Conservation (phyloP, 2,329 filamentous ascomycete species). For the Paecilomyces formosus region DNA sequence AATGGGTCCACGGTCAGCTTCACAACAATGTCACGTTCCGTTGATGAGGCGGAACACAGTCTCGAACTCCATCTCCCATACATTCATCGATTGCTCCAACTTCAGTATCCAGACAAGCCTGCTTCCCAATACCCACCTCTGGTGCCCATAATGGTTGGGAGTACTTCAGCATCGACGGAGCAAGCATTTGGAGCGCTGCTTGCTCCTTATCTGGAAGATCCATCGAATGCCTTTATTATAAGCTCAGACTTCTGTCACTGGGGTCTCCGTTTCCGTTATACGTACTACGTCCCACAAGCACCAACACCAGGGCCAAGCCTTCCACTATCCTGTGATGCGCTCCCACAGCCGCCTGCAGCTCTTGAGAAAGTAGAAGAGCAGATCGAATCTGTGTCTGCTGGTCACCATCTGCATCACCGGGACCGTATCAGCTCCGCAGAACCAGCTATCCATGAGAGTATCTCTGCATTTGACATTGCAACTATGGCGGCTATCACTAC, state of each 20-base stretch:
- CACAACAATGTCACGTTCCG: constrained; percentile 51
- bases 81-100: constrained; percentile 68
- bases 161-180: constrained; percentile 60
- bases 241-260: constrained; percentile 98
- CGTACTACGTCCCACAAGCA: constrained; percentile 59
- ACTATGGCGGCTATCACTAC: constrained; percentile 80
- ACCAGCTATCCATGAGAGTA: constrained; percentile 72
- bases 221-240: constrained; percentile 71
- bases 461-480: constrained; percentile 67
- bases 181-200: constrained; percentile 62
- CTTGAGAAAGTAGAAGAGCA: constrained; percentile 17
- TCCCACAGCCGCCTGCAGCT: constrained; percentile 30
- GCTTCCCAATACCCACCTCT: constrained; percentile 60
- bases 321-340: constrained; percentile 33
- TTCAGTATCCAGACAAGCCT: constrained; percentile 42
- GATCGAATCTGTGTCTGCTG: constrained; percentile 20
- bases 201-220: constrained; percentile 68
- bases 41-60: constrained; percentile 81
- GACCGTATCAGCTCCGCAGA: constrained; percentile 24
- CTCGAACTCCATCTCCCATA: constrained; percentile 96
- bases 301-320: constrained; percentile 27
- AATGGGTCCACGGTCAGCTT: constrained; percentile 29
- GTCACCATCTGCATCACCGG: constrained; percentile 20
- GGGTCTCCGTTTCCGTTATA: constrained; percentile 78
- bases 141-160: constrained; percentile 80